These are phyloP conservation scores for Lotmaria passim DNA, from an alignment of 208 protist genomes.

Conservation along the genomic window DNA sequence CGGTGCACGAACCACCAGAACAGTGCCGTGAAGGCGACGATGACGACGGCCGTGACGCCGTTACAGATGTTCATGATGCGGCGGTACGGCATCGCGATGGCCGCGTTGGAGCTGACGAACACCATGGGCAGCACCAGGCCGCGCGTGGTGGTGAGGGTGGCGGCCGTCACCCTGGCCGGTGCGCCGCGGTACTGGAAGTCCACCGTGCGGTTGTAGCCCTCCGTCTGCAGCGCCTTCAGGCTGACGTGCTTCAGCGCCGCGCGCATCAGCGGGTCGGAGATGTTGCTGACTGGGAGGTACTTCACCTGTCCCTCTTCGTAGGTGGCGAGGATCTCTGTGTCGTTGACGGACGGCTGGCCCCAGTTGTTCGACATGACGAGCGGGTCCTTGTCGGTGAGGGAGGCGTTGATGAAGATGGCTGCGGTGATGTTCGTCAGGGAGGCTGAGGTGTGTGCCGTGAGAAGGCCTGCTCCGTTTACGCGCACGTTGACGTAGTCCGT, in stretches of 20 bases:
- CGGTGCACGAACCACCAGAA: conserved; percentile 17
- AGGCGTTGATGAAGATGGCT: conserved; percentile 8
- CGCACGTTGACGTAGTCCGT: conserved; percentile 8
- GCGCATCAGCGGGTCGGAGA: conserved; percentile 43
- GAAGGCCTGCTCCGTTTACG: conserved; percentile 7
- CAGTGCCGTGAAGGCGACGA: conserved; percentile 4
- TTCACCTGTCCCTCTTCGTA: background rate
- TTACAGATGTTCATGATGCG: conserved; percentile 19
- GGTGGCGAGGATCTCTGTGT: background rate
- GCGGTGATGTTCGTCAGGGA: background rate
- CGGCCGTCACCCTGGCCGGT: conserved; percentile 5
- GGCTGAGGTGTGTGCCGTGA: background rate
- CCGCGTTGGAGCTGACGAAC: conserved; percentile 11
- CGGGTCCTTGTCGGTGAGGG: conserved; percentile 14
- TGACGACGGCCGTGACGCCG: conserved; percentile 5
- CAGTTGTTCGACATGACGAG: conserved; percentile 36
- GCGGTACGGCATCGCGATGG: conserved; percentile 3
- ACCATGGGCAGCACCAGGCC: conserved; percentile 15
- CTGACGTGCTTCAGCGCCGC: conserved; percentile 37
- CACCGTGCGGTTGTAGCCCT: conserved; percentile 3
- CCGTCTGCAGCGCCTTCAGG: conserved; percentile 12
- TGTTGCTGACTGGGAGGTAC: conserved; percentile 29
- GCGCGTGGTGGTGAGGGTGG: background rate
- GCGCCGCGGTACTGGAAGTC: conserved; percentile 8
- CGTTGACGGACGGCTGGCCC: conserved; percentile 13